Base-by-base conservation (phyloP, 306 rosid species). In the Abrus precatorius region DNA sequence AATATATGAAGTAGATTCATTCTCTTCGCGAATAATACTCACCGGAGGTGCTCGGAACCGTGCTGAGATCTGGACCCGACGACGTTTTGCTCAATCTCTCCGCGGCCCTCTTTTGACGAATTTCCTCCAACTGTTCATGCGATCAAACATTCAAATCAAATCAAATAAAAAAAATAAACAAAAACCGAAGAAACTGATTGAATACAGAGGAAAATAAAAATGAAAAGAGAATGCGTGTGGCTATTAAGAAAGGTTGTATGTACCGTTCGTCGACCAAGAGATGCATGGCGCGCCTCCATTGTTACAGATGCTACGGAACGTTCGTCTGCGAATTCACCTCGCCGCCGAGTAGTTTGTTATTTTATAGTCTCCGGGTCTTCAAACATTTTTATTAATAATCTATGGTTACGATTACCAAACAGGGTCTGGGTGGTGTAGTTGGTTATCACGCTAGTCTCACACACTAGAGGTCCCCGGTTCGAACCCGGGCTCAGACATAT, bases 21-120 rank as follows among this genome's bases (percentile, higher is more conserved):
- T 40, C 34, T 45, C 1, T 53, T 30, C 30, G 20, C 9, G 11
- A 54, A 74, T 14, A 32, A 44, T 20, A 80, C 87, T 52, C 48
- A 95, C 99, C 98, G 52, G 86, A 69, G 62, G 86, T 76, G 72
- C 29, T 74, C 1, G 93, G 67, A 54, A 84, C 76, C 73, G 82
- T 57, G 81, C 50, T 86, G 50, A 91, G 92, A 93, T 95, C 99
- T 68, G 91, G 93, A 8, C 97, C 97, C 1, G 99, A 95, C 59
- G 98, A 77, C 63, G 90, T 27, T 88, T 91, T 91, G 88, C 72
- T 91, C 76, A 95, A 86, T 74, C 97, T 89, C 59, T 93, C 98
- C 0, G 92, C 94, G 0, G 98, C 99, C 68, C 99, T 85, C 88
- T 95, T 93, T 71, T 93, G 94, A 57, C 97, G 97, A 90, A 95